Percentiles rank a stretch among this genome's conserved stretches.
Conservation (phyloP, 2,329 filamentous ascomycete species). For the Pochonia chlamydosporia region DNA sequence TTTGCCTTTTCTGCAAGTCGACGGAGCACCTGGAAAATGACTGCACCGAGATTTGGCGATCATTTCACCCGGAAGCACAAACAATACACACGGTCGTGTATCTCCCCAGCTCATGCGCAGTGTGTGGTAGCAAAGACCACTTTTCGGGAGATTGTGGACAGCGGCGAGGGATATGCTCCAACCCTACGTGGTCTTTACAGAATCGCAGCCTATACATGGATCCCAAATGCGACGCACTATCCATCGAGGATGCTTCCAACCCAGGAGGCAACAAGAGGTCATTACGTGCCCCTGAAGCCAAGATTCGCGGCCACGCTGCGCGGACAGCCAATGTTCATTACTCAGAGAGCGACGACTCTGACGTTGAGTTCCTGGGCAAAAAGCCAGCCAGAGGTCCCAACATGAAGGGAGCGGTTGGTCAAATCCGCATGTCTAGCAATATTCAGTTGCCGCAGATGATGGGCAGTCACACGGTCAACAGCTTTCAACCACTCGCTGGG, state of each 20-base stretch:
- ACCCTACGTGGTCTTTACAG: conserved; percentile 46
- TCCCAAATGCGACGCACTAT: conserved; percentile 29
- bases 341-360: conserved; percentile 42
- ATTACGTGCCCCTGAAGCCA: conserved; percentile 21
- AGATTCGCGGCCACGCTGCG: conserved; percentile 26
- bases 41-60: conserved; percentile 58
- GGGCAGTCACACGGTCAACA: conserved; percentile 11
- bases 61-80: conserved; percentile 37
- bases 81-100: conserved; percentile 41
- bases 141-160: conserved; percentile 50
- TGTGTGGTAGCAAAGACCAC: conserved; percentile 49
- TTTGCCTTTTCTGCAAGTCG: conserved; percentile 56
- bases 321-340: conserved; percentile 35
- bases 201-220: conserved; percentile 47
- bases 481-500: conserved; percentile 12
- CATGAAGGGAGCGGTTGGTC: conserved; percentile 20
- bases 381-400: conserved; percentile 25
- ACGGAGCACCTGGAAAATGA: conserved; percentile 50
- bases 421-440: conserved; percentile 34
- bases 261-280: conserved; percentile 17
- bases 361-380: conserved; percentile 35
- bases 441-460: conserved; percentile 29
- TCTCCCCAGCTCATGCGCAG: conserved; percentile 49
- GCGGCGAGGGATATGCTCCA: conserved; percentile 15
- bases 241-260: conserved; percentile 28